These are phyloP conservation scores for Fusarium miscanthi DNA, from an alignment of 2,329 filamentous ascomycete genomes.

Conservation along the genomic window DNA sequence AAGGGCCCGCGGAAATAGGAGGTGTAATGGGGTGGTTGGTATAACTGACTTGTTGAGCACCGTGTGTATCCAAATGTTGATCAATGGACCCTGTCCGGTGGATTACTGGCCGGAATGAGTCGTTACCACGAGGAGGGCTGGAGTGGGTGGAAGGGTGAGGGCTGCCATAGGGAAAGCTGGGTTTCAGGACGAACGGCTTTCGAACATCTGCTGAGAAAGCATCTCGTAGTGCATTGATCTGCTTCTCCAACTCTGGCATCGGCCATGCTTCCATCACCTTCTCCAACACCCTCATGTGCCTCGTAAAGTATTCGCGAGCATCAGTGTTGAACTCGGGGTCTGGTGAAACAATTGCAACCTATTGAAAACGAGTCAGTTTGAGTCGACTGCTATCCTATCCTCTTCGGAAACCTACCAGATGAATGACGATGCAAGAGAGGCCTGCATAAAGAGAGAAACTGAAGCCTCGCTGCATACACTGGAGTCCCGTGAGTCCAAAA, in stretches of 20 bases:
- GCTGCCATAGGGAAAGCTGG: slow-evolving; percentile 87
- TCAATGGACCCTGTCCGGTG: slow-evolving; percentile 62
- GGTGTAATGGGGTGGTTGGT: slow-evolving; percentile 79
- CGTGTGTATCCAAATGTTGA: slow-evolving; percentile 64
- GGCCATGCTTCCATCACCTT: slow-evolving; percentile 85
- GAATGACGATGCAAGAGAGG: slow-evolving; percentile 90
- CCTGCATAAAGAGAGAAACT: slow-evolving; percentile 96
- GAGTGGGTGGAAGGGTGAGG: slow-evolving; percentile 73
- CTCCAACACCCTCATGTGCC: slow-evolving; percentile 94
- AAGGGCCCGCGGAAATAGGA: slow-evolving; percentile 78
- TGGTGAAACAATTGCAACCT: slow-evolving; percentile 94
- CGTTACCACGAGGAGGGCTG: slow-evolving; percentile 68
- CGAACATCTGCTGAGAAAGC: slow-evolving; percentile 89
- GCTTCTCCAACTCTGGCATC: slow-evolving; percentile 88
- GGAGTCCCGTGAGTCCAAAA: slow-evolving; percentile 81
- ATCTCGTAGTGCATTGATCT: slow-evolving; percentile 88
- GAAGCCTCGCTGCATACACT: slow-evolving; percentile 93
- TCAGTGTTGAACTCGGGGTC: slow-evolving; percentile 88
- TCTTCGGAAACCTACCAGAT: slow-evolving; percentile 73
- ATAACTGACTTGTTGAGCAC: slow-evolving; percentile 73
- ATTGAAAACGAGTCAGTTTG: background rate
- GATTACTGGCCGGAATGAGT: slow-evolving; percentile 60
- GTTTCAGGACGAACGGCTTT: slow-evolving; percentile 89
- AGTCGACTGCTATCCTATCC: background rate
- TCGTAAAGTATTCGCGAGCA: slow-evolving; percentile 87